Base-by-base conservation (phyloP, 2,329 filamentous ascomycete species). In the Cordyceps pruinosa region DNA sequence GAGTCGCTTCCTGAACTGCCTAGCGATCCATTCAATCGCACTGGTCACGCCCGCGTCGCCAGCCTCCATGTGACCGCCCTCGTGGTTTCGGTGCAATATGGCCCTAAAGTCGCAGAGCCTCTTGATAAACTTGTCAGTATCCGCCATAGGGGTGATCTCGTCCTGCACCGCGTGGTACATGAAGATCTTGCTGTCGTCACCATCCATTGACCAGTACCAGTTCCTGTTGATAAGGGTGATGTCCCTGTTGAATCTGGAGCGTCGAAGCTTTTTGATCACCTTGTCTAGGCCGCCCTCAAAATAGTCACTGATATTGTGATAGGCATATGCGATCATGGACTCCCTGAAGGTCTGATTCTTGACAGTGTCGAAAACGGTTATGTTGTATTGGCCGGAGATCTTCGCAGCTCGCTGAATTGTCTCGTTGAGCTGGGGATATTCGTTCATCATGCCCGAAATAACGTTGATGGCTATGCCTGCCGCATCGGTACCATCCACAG, bases 401-500 rank as follows among this genome's bases (percentile, higher is more conserved):
- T 55, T 45, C 10, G 42, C 37, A 6, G 37, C 28, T 5, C 13
- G 17, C 1, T 26, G 21, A 7, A 48, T 34, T 1, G 41, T 25
- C 3, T 23, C 28, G 21, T 34, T 23, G 10, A 55, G 5, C 0
- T 59, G 53, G 0, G 66, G 66, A 10, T 62, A 65, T 35, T 67
- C 65, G 10, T 61, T 65, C 0, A 51, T 61, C 3, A 67, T 6
- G 0, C 66, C 66, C 0, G 67, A 49, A 0, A 67, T 62, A 0
- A 61, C 44, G 12, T 58, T 64, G 2, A 61, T 57, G 0, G 46
- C 64, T 2, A 66, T 45, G 0, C 66, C 65, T 1, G 65, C 63
- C 0, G 49, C 13, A 3, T 47, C 48, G 1, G 54, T 61, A 1
- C 68, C 69, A 19, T 72, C 71, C 7, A 72, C 63, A 0, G 65